A percentile compares a stretch with the other conserved stretches of the same genome.
These are phyloP conservation scores for Thalia dealbata DNA, from an alignment of 176 grass and related monocot genomes.

Conservation along the genomic window DNA sequence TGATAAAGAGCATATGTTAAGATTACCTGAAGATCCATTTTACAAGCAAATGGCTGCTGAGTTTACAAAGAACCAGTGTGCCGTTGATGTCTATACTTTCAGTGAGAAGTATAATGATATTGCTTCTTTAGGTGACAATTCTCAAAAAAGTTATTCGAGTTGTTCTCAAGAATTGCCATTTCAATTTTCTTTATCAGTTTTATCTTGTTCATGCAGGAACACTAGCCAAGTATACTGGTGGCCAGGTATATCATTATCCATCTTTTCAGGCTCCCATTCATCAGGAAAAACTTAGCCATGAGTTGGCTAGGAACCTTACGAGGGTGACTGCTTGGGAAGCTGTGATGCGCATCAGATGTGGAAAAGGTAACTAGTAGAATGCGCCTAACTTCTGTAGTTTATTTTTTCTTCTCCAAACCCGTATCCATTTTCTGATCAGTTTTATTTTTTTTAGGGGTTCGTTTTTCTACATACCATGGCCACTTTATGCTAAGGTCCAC, in stretches of 20 bases:
- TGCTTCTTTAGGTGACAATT: constrained; percentile 65
- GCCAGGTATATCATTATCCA: constrained; percentile 92
- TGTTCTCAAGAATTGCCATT: not conserved
- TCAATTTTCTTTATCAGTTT: constrained; percentile 15
- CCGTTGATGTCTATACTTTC: constrained; percentile 81
- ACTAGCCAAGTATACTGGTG: constrained; percentile 87
- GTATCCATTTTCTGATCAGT: constrained; percentile 8
- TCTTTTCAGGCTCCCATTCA: constrained; percentile 60
- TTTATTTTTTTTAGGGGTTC: constrained; percentile 43
- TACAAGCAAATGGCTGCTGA: constrained; percentile 99
- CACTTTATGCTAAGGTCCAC: constrained; percentile 96
- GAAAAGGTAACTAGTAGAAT: constrained; percentile 53
- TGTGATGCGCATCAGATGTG: constrained; percentile 95
- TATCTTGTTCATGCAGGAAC: constrained; percentile 40
- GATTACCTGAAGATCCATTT: constrained; percentile 81
- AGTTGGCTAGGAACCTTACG: constrained; percentile 69
- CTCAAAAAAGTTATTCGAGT: not conserved
- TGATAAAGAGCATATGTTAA: constrained; percentile 70
- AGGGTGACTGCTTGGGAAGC: constrained; percentile 96
- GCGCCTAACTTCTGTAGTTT: not conserved
- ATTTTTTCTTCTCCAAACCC: not conserved
- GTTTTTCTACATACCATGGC: constrained; percentile 85
- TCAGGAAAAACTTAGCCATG: constrained; percentile 61
- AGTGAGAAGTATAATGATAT: constrained; percentile 77
- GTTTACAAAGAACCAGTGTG: constrained; percentile 79